Conservation (phyloP, 1,284 basidiomycete genomes). For the Cerioporus squamosus region DNA sequence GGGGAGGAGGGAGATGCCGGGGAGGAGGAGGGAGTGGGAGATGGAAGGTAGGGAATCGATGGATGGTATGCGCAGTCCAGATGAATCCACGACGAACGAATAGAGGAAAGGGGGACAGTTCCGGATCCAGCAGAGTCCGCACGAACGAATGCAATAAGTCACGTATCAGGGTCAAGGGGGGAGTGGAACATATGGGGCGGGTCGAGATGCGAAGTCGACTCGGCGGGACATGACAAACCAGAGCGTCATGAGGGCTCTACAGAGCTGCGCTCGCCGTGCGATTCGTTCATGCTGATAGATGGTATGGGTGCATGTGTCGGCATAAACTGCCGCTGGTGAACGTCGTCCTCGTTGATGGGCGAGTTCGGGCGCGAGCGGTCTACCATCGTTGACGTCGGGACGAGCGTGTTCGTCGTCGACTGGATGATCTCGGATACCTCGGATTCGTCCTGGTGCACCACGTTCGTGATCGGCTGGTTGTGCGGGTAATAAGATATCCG, state of each 20-base stretch:
- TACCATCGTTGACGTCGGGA: conserved; percentile 46
- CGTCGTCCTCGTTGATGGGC: conserved; percentile 38
- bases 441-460: conserved; percentile 48
- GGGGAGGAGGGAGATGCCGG: not conserved
- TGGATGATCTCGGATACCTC: conserved; percentile 37
- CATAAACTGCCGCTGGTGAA: conserved; percentile 1
- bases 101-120: not conserved
- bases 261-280: not conserved
- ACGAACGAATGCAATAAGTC: conserved; percentile 10
- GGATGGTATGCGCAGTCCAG: conserved; percentile 8
- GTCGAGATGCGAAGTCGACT: conserved; percentile 6
- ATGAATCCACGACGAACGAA: conserved; percentile 15
- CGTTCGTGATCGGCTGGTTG: conserved; percentile 65
- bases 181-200: not conserved
- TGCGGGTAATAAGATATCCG: conserved; percentile 82
- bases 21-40: not conserved
- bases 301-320: conserved; percentile 24
- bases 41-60: not conserved
- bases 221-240: no score
- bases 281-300: conserved; percentile 17
- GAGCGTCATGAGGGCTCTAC: not conserved
- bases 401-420: conserved; percentile 47
- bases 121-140: conserved; percentile 10
- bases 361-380: conserved; percentile 68
- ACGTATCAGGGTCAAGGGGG: not conserved